Conservation (phyloP, 805 yeast genomes). For the Cyberlindnera meyerae region DNA sequence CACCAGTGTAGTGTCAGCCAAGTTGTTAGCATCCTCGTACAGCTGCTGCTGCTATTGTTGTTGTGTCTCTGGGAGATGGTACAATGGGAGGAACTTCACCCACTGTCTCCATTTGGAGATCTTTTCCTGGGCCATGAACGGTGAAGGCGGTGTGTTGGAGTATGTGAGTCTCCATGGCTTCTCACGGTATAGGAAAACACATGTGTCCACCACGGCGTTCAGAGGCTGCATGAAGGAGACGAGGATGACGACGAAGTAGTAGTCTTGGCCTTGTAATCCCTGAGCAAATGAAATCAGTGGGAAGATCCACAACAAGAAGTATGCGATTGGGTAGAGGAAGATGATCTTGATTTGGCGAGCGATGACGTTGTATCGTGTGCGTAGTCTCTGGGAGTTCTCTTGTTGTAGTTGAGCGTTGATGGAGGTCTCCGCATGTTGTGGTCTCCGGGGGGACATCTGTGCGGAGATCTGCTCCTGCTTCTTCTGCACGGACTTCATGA, state of each 20-base stretch:
- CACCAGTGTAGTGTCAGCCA: constrained; percentile 1
- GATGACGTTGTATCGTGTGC: constrained; percentile 58
- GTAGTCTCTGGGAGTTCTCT: constrained; percentile 38
- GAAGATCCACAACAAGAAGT: constrained; percentile 74
- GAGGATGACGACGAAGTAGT: constrained; percentile 58
- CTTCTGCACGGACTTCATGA: constrained; percentile 2
- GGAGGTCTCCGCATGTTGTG: constrained; percentile 10
- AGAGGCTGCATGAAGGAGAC: constrained; percentile 79
- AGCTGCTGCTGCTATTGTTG: too few relatives aligned
- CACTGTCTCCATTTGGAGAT: constrained; percentile 35
- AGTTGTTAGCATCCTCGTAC: too few relatives aligned
- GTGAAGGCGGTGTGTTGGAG: constrained; percentile 22
- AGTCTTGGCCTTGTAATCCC: constrained; percentile 44
- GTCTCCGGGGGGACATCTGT: not conserved
- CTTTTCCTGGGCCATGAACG: constrained; percentile 24
- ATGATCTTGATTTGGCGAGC: constrained; percentile 75
- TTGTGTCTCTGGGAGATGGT: constrained; percentile 37
- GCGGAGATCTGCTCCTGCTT: not conserved
- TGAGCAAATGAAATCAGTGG: constrained; percentile 68
- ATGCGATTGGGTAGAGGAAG: constrained; percentile 80
- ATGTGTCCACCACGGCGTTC: constrained; percentile 71
- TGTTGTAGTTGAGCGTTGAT: constrained; percentile 21
- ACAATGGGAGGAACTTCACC: constrained; percentile 41
- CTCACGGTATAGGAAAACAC: constrained; percentile 74
- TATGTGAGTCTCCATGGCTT: constrained; percentile 63